Percentiles rank a stretch among this genome's conserved stretches.
phyloP scores from a whole-genome alignment of 176 grass and related monocot genomes.

The Coix lacrymajobi region DNA sequence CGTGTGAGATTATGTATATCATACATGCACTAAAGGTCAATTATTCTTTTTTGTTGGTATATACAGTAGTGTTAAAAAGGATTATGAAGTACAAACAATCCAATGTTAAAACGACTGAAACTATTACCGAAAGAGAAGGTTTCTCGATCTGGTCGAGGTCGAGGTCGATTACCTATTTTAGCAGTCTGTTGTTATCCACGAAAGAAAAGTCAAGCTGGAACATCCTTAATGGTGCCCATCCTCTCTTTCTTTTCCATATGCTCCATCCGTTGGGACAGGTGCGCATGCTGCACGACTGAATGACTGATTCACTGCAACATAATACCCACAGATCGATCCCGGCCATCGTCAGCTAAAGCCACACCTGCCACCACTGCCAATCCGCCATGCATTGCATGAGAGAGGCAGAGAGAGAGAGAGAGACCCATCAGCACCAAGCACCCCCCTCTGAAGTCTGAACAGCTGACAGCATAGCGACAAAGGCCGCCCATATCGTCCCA shows the following conservation, averaged over 20 bases:
- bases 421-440: neutral
- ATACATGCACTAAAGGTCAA: too few relatives aligned
- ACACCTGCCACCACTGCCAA: neutral
- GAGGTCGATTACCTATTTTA: neutral
- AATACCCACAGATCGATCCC: constrained; percentile 33
- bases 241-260: neutral
- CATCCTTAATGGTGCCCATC: neutral
- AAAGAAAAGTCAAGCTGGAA: neutral
- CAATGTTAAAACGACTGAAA: neutral
- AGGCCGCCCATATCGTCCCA: neutral
- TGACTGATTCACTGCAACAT: constrained; percentile 8
- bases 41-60: too few relatives aligned
- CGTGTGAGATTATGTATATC: too few relatives aligned
- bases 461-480: constrained; percentile 30
- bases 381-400: constrained; percentile 6
- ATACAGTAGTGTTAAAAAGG: too few relatives aligned
- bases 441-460: neutral
- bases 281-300: neutral
- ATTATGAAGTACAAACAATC: too few relatives aligned
- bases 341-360: neutral
- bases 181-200: neutral
- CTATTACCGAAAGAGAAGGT: neutral
- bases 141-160: too few relatives aligned
- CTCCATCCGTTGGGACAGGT: neutral
- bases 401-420: too few relatives aligned